These are phyloP conservation scores for Naganishia liquefaciens DNA, from an alignment of 1,284 basidiomycete species.

Conservation along the genomic window DNA sequence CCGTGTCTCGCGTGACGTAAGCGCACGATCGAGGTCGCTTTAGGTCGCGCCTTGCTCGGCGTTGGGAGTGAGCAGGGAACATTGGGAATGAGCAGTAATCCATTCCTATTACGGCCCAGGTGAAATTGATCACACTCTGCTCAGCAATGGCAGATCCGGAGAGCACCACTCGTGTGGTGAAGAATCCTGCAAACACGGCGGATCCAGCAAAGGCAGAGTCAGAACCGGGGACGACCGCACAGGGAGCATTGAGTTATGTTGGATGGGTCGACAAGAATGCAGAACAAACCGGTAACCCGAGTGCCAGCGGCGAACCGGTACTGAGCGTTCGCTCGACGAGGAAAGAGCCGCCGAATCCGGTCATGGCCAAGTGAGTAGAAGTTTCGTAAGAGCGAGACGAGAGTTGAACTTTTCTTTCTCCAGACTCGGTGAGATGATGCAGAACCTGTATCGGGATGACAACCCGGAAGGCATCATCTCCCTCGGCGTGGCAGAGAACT, in stretches of 20 bases:
- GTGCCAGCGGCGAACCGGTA: neutral
- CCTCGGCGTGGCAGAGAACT: constrained; percentile 56
- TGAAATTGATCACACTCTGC: too few species aligned
- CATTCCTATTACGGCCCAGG: too few species aligned
- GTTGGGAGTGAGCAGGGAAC: too few species aligned
- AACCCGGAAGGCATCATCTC: constrained; percentile 55
- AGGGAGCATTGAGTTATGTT: constrained; percentile 2
- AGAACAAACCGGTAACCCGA: neutral
- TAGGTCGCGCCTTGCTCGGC: too few species aligned
- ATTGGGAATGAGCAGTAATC: too few species aligned
- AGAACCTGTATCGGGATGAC: constrained; percentile 6
- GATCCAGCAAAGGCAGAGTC: too few species aligned
- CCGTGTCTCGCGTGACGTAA: too few species aligned
- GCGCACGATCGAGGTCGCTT: too few species aligned
- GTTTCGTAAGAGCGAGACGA: neutral
- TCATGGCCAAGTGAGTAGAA: constrained; percentile 13
- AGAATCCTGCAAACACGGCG: too few species aligned
- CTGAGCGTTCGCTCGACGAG: constrained; percentile 7
- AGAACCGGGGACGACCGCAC: neutral
- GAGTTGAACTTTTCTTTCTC: neutral
- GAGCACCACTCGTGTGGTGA: too few species aligned
- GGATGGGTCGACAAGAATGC: neutral
- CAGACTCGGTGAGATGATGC: constrained; percentile 27
- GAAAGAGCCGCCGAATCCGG: constrained; percentile 23
- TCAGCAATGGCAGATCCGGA: too few species aligned